Conservation (phyloP, 2,329 filamentous ascomycete genomes). For the Lachnellula occidentalis region DNA sequence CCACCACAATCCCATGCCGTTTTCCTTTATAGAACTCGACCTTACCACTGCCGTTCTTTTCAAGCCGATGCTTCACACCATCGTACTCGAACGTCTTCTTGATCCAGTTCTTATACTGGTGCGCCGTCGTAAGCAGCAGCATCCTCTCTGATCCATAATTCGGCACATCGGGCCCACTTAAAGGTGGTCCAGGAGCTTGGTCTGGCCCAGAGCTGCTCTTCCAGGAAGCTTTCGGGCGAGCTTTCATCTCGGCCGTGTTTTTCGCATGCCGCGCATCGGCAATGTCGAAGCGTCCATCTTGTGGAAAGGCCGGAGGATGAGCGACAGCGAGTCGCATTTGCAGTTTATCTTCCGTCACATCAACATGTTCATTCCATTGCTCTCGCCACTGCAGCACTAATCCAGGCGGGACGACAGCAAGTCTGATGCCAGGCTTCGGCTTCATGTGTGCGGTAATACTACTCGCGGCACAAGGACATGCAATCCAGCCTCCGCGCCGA, state of each 20-base stretch:
- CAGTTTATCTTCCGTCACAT: conserved; percentile 1
- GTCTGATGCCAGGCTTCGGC: conserved; percentile 14
- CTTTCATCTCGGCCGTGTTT: background rate
- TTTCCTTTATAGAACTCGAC: background rate
- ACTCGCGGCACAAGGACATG: conserved; percentile 15
- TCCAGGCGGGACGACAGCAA: conserved; percentile 15
- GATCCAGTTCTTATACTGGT: conserved; percentile 5
- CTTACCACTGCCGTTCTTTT: background rate
- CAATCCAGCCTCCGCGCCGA: conserved; percentile 15
- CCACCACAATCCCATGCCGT: conserved; percentile 13
- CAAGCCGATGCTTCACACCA: background rate
- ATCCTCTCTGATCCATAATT: conserved; percentile 10
- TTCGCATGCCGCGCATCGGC: background rate
- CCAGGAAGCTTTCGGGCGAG: background rate
- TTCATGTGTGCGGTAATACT: conserved; percentile 7
- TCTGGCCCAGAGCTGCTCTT: background rate
- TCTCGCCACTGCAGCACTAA: conserved; percentile 15
- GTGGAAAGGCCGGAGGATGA: conserved; percentile 1
- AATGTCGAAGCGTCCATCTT: background rate
- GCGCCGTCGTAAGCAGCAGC: conserved; percentile 14
- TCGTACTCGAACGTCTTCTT: conserved; percentile 8
- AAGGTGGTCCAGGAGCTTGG: background rate
- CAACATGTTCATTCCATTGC: conserved; percentile 17
- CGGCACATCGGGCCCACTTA: background rate
- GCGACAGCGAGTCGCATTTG: conserved; percentile 14